A percentile compares a stretch with the other conserved stretches of the same genome.
Evolutionary conservation across 176 grass and related monocot species (phyloP).

Genomic region (Lolium perenne): DNA sequence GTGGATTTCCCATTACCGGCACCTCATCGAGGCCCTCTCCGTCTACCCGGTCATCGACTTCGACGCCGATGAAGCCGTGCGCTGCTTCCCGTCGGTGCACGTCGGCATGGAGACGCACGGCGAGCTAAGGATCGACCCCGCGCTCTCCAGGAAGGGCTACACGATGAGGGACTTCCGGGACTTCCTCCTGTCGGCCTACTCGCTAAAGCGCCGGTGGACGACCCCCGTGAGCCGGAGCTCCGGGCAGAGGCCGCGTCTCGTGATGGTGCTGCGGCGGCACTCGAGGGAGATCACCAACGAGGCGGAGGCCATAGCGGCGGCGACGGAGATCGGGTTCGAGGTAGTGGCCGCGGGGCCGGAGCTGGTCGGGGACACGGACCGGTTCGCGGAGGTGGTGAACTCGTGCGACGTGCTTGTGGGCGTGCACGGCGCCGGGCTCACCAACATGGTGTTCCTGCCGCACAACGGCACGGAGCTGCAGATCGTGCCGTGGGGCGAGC

Average conservation of each 20-base stretch:
- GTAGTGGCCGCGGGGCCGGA: constrained; percentile 51
- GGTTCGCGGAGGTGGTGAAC: constrained; percentile 43
- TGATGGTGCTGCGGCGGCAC: constrained; percentile 55
- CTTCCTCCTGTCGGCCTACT: constrained; percentile 56
- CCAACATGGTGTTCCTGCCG: constrained; percentile 9
- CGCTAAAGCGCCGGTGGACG: constrained; percentile 38
- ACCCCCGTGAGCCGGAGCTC: not conserved
- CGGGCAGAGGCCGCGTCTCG: constrained; percentile 48
- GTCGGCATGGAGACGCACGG: constrained; percentile 57
- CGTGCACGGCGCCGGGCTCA: constrained; percentile 27
- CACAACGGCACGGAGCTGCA: constrained; percentile 60
- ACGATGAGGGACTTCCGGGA: constrained; percentile 60
- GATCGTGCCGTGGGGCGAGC: constrained; percentile 67
- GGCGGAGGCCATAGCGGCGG: constrained; percentile 27
- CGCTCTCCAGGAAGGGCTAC: constrained; percentile 40
- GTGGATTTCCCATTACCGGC: constrained; percentile 53
- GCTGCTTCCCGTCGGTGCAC: constrained; percentile 58
- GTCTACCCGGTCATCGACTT: constrained; percentile 53
- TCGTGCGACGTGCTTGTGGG: constrained; percentile 13
- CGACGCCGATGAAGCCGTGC: constrained; percentile 55
- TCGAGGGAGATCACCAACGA: constrained; percentile 64
- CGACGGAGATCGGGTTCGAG: constrained; percentile 49
- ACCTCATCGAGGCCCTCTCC: constrained; percentile 48
- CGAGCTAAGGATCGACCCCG: constrained; percentile 51
- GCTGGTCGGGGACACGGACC: constrained; percentile 26